Conservation (phyloP, 805 yeast species). For the Pichia deserticola region DNA sequence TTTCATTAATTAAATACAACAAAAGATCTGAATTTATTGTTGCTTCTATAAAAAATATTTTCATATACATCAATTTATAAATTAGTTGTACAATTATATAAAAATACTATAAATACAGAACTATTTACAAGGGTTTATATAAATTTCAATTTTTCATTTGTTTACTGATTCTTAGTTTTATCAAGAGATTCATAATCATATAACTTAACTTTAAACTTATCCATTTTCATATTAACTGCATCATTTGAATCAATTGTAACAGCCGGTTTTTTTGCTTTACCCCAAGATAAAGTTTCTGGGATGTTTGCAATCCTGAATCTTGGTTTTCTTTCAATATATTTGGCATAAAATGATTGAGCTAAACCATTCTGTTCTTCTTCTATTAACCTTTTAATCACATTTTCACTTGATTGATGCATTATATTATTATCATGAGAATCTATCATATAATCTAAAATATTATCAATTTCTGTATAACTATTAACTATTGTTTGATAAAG, state of each 20-base stretch:
- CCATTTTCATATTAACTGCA: conserved; percentile 12
- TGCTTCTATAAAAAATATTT: too few relatives aligned
- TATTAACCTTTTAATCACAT: conserved; percentile 7
- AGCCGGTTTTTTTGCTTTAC: conserved; percentile 1
- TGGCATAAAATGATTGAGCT: conserved; percentile 12
- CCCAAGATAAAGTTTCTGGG: neutral
- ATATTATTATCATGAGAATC: neutral
- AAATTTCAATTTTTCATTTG: too few relatives aligned
- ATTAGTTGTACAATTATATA: too few relatives aligned
- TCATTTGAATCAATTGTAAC: conserved; percentile 5
- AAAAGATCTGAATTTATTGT: too few relatives aligned
- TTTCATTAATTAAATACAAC: too few relatives aligned
- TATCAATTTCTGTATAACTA: conserved; percentile 8
- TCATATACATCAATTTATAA: too few relatives aligned
- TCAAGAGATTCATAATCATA: conserved; percentile 14
- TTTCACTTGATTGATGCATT: conserved; percentile 3
- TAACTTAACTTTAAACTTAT: conserved; percentile 14
- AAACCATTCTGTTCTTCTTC: conserved; percentile 3
- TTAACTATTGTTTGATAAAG: conserved; percentile 6
- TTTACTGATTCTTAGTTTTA: neutral
- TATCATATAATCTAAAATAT: conserved; percentile 4
- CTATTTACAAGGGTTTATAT: too few relatives aligned
- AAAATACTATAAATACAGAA: too few relatives aligned
- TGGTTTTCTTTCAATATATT: conserved; percentile 3
- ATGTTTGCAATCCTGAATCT: conserved; percentile 4